Evolutionary conservation across 148 eudicot genomes (phyloP).

Genomic region (Cornus suecica): DNA sequence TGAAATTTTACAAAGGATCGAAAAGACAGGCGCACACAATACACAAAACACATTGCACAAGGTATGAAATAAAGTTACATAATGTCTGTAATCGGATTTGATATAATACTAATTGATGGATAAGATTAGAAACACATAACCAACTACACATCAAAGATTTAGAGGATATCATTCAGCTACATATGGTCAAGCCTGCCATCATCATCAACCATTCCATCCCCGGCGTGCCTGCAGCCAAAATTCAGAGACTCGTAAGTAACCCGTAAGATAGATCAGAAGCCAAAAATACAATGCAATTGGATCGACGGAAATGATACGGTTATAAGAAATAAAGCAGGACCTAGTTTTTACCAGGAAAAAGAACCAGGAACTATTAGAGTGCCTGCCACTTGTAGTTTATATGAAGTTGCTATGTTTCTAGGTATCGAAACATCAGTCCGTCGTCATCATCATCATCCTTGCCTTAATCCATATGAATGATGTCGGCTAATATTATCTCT

Average conservation of each 20-base stretch:
- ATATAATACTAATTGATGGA: not conserved
- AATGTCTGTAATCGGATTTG: not conserved
- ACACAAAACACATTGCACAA: not conserved
- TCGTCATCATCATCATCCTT: too few relatives aligned
- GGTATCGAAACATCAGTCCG: too few relatives aligned
- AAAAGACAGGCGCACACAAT: not conserved
- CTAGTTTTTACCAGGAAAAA: too few relatives aligned
- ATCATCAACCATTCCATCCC: constrained; percentile 38
- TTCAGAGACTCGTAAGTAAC: not conserved
- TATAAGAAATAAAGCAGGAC: not conserved
- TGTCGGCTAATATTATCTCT: too few relatives aligned
- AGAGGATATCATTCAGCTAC: constrained; percentile 13
- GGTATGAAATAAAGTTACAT: not conserved
- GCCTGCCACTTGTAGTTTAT: not conserved
- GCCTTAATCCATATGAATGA: too few relatives aligned
- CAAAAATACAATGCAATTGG: not conserved
- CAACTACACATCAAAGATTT: not conserved
- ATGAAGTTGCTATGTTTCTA: too few relatives aligned
- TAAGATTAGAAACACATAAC: not conserved
- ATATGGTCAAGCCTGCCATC: constrained; percentile 45
- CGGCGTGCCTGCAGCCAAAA: constrained; percentile 37
- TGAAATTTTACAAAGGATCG: not conserved
- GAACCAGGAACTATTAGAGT: not conserved
- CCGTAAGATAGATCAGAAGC: not conserved
- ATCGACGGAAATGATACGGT: not conserved